phyloP scores from a whole-genome alignment of 148 eudicot species.

The Chenopodium suecicum region DNA sequence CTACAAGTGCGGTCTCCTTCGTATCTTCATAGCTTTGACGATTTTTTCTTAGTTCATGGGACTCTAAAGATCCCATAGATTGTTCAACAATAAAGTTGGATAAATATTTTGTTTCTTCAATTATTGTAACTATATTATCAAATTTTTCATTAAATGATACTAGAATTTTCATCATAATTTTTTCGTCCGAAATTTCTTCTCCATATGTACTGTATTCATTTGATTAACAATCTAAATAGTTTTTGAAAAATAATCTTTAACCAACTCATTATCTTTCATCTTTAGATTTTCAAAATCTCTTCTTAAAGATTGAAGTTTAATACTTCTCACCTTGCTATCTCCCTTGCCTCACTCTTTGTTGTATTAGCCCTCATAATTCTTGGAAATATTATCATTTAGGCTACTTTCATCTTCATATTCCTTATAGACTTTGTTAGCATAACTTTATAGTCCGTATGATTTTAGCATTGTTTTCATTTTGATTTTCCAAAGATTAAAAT shows the following conservation, averaged over 20 bases:
- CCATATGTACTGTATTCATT: background rate
- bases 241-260: background rate
- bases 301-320: background rate
- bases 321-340: background rate
- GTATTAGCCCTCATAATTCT: too few species aligned
- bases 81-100: background rate
- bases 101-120: background rate
- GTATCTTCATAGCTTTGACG: background rate
- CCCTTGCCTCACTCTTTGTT: too few species aligned
- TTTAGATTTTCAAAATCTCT: conserved; percentile 8
- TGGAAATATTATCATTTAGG: background rate
- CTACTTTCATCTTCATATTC: background rate
- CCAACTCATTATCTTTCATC: background rate
- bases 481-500: conserved; percentile 30
- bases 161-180: background rate
- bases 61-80: background rate
- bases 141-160: background rate
- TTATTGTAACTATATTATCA: background rate
- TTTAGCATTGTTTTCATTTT: background rate
- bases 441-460: background rate
- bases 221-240: background rate
- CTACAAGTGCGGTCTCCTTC: background rate
- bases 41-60: background rate
- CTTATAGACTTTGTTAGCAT: background rate
- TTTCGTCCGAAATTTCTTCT: background rate